phyloP scores from a whole-genome alignment of 306 rosid genomes.

The Acmispon strigosus region DNA sequence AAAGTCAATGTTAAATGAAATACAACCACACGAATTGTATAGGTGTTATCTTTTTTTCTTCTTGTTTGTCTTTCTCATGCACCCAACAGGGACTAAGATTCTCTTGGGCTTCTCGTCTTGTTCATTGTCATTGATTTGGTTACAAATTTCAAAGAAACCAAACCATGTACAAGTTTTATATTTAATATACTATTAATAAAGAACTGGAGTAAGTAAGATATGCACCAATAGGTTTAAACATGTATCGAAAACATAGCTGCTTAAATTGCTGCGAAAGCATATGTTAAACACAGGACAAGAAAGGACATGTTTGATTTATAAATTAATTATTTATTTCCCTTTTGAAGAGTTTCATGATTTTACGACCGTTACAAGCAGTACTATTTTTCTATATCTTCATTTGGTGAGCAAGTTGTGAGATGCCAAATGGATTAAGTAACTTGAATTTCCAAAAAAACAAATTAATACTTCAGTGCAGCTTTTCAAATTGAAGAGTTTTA shows the following conservation, averaged over 20 bases:
- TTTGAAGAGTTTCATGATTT: constrained; percentile 18
- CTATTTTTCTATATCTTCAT: neutral
- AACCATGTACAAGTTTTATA: neutral
- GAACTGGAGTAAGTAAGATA: constrained; percentile 10
- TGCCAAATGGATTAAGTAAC: constrained; percentile 2
- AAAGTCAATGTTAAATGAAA: neutral
- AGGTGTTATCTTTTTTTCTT: neutral
- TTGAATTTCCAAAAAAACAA: constrained; percentile 4
- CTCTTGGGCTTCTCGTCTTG: constrained; percentile 20
- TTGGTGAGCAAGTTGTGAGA: constrained; percentile 1
- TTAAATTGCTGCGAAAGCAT: neutral
- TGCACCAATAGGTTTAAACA: constrained; percentile 23
- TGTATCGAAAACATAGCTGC: constrained; percentile 7
- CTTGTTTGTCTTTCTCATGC: constrained; percentile 6
- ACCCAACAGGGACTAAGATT: constrained; percentile 22
- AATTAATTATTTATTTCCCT: neutral
- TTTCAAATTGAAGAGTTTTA: constrained; percentile 5
- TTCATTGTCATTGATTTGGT: neutral
- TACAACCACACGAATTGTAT: neutral
- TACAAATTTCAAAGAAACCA: constrained; percentile 13
- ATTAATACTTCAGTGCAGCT: neutral
- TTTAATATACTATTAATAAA: neutral
- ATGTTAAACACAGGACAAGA: neutral
- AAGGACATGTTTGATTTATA: neutral
- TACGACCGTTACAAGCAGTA: constrained; percentile 29